Evolutionary conservation across 2,329 filamentous ascomycete genomes (phyloP), one percentile per base, ranked within the genome.

Genomic region (Microdochium bolleyi): DNA sequence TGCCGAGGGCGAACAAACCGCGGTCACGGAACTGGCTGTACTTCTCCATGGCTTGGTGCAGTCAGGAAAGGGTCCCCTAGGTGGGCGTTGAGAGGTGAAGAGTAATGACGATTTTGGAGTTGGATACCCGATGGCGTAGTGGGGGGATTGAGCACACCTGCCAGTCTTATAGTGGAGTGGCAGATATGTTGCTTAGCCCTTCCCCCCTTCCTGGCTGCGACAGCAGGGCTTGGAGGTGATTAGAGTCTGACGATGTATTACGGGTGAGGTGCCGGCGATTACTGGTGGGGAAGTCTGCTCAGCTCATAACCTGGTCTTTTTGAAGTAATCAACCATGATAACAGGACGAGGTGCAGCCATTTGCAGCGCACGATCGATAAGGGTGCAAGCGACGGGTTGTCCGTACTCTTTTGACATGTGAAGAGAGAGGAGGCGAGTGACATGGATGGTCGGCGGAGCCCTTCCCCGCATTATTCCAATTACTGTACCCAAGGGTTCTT

Each of bases 41-140:
- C 70, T 95, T 96, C 76, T 96, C 92, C 92, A 96, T 96, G 41
- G 41, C n/a, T n/a, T n/a, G n/a, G n/a, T n/a, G n/a, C n/a, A n/a
- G n/a, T n/a, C n/a, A n/a, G n/a, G n/a, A n/a, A n/a, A 34, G 30
- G 30, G 30, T 34, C 30, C 30, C 30, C 30, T 34, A 8, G 30
- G 30, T 34, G 30, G 30, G 30, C 30, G 30, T 34, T 8, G 30
- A 34, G 30, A 34, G 30, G 30, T 34, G 30, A 34, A 34, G 30
- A 34, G 30, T 34, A 34, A 34, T 34, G 30, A 34, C 37, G n/a
- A 41, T 41, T 41, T 41, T 41, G 37, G 37, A 41, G 37, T 41
- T 11, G 37, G n/a, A 41, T 19, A 19, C 30, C 30, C 30, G 30
- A 34, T 34, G 30, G 30, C 30, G 30, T 34, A 34, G 30, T 34